Base-by-base conservation (phyloP, 2,329 filamentous ascomycete genomes). In the Colletotrichum sp. region DNA sequence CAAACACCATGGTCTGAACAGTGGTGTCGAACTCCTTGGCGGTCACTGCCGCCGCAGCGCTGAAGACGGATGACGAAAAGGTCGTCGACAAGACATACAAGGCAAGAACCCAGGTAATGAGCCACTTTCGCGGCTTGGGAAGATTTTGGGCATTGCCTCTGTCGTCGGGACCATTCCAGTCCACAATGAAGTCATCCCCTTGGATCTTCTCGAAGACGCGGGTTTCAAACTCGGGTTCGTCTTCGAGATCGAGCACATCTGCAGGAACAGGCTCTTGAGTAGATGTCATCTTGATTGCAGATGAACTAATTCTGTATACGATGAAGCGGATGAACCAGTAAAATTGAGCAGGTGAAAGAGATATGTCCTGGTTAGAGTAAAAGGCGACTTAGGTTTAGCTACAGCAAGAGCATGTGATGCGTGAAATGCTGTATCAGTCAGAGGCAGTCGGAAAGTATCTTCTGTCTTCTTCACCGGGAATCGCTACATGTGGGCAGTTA, bases 11-110 rank as follows among this genome's bases (percentile, higher is more conserved):
- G 2, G 43, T 65, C 43, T 65, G 59, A 1, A 69, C 67, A 3
- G 90, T 81, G 0, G 81, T 84, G 2, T 85, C 82, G 2, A 85
- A 84, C 69, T 88, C 84, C 0, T 69, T 78, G 5, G 81, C 80
- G 29, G 72, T 66, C 3, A 89, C 86, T 47, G n/a, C 33, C 1
- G 67, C 33, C 3, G 67, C 67, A 16, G 67, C 43, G 11, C 67
- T 65, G 58, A 65, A 69, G 3, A 65, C 67, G 1, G 67, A 69
- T 1, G 67, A 69, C 18, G 67, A 69, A 12, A 69, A 69, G 4
- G 67, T 69, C 13, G 67, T 69, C 4, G 67, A 65, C 5, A 69
- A n/a, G 2, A 69, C 59, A 9, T 57, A 65, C 2, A 69, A 24
- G 4, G 43, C 59, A 11, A 69, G 27, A 0, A 16, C 59, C 16